Percentiles rank a stretch among this genome's conserved stretches.
Evolutionary conservation across 768 basidiomycete genomes (phyloP).

Genomic region (Tremella yokohamensis): DNA sequence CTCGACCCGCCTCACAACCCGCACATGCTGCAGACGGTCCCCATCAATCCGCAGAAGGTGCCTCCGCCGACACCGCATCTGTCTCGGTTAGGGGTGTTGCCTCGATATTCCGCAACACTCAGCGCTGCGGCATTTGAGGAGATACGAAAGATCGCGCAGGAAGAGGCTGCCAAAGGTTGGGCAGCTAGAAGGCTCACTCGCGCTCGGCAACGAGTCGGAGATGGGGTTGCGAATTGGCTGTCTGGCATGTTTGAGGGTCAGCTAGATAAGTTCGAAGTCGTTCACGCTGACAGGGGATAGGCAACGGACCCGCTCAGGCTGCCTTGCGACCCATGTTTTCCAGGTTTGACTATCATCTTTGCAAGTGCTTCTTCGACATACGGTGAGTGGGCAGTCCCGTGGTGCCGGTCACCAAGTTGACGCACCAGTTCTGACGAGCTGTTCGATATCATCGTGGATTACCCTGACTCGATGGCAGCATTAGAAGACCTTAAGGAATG

Average conservation of each 20-base stretch:
- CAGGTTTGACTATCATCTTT: conserved; percentile 90
- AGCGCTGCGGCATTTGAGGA: conserved; percentile 79
- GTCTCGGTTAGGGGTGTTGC: conserved; percentile 35
- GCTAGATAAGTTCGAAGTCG: conserved; percentile 6
- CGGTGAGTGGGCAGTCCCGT: conserved; percentile 56
- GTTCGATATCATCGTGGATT: conserved; percentile 94
- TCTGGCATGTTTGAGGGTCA: conserved; percentile 65
- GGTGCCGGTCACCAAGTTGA: conserved; percentile 2
- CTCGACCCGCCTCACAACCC: conserved; percentile 15
- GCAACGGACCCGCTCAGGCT: conserved; percentile 51
- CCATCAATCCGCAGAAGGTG: conserved; percentile 31
- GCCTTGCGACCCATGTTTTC: conserved; percentile 63
- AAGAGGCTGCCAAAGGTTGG: conserved; percentile 63
- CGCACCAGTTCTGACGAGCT: conserved; percentile 63
- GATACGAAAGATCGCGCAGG: conserved; percentile 70
- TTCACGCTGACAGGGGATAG: conserved; percentile 10
- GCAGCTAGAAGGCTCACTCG: conserved; percentile 61
- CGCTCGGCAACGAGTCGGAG: conserved; percentile 72
- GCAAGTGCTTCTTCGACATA: conserved; percentile 82
- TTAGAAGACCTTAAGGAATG: conserved; percentile 71
- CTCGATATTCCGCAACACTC: conserved; percentile 55
- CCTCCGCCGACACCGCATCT: conserved; percentile 37
- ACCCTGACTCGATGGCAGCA: conserved; percentile 78
- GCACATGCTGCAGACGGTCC: conserved; percentile 22
- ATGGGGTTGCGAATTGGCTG: conserved; percentile 81